Percentiles rank a stretch among this genome's conserved stretches.
phyloP scores from a whole-genome alignment of 768 basidiomycete species.

The Russula griseocarnosa region DNA sequence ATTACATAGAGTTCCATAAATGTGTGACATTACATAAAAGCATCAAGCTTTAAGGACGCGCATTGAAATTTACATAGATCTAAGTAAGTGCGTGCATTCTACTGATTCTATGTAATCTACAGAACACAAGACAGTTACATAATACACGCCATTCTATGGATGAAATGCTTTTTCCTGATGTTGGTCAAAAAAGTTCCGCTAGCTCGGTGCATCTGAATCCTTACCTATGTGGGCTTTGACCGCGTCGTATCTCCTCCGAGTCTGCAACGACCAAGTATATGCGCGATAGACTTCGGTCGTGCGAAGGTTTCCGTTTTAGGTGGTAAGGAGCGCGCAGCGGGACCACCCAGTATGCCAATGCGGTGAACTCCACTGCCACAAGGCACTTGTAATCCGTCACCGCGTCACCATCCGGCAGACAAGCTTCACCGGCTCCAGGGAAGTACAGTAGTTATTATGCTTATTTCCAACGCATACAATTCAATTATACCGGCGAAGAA shows the following conservation, averaged over 20 bases:
- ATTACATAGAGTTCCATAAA: no score
- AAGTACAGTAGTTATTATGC: not conserved
- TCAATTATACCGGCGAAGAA: not conserved
- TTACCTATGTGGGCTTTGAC: slow-evolving; percentile 3
- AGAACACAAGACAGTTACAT: no score
- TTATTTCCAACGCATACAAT: not conserved
- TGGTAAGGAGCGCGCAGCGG: not conserved
- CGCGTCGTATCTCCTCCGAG: not conserved
- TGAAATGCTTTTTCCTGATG: no score
- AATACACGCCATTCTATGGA: no score
- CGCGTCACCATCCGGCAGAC: not conserved
- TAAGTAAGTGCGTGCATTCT: no score
- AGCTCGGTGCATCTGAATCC: not conserved
- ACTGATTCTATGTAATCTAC: no score
- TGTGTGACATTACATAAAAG: no score
- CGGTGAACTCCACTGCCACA: not conserved
- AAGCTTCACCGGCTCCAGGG: not conserved
- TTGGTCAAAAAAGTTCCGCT: slow-evolving; percentile 12
- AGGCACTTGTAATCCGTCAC: not conserved
- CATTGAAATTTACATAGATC: no score
- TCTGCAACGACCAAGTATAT: not conserved
- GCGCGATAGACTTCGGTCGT: not conserved
- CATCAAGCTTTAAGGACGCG: no score
- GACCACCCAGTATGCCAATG: not conserved
- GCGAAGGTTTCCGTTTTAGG: not conserved